Percentiles rank a stretch among this genome's conserved stretches.
phyloP scores from a whole-genome alignment of 2,329 filamentous ascomycete genomes.

The Talaromyces sp. region DNA sequence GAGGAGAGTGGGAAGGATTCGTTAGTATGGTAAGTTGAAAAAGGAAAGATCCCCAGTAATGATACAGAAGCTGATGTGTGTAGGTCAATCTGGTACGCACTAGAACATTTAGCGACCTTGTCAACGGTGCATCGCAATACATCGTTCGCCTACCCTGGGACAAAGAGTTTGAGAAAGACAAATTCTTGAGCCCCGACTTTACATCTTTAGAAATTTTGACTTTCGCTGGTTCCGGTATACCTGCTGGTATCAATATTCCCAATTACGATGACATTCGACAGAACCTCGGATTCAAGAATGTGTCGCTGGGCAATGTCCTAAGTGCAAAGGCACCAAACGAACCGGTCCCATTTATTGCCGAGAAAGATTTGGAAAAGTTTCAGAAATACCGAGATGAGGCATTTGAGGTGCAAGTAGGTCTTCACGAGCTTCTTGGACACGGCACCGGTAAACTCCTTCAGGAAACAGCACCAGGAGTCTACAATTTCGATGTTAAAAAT shows the following conservation, averaged over 20 bases:
- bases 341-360: conserved; percentile 83
- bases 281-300: conserved; percentile 65
- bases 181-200: conserved; percentile 92
- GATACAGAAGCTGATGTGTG: conserved; percentile 30
- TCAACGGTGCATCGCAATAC: conserved; percentile 73
- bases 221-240: conserved; percentile 65
- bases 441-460: conserved; percentile 92
- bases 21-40: conserved; percentile 56
- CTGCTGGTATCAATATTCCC: conserved; percentile 58
- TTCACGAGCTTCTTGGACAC: conserved; percentile 85
- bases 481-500: conserved; percentile 82
- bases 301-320: conserved; percentile 86
- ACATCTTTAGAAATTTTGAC: conserved; percentile 89
- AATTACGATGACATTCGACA: conserved; percentile 60
- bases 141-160: conserved; percentile 89
- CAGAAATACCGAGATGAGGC: conserved; percentile 78
- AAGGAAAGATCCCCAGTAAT: not conserved
- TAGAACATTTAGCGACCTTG: conserved; percentile 78
- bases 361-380: conserved; percentile 73
- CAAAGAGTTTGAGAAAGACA: conserved; percentile 90
- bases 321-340: conserved; percentile 89
- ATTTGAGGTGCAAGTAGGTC: conserved; percentile 93
- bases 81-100: conserved; percentile 84
- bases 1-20: conserved; percentile 84
- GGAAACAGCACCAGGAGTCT: conserved; percentile 75